Percentiles rank a stretch among this genome's conserved stretches.
phyloP scores from a whole-genome alignment of 192 early-diverging fungal genomes.

The Obelidium mucronatum region DNA sequence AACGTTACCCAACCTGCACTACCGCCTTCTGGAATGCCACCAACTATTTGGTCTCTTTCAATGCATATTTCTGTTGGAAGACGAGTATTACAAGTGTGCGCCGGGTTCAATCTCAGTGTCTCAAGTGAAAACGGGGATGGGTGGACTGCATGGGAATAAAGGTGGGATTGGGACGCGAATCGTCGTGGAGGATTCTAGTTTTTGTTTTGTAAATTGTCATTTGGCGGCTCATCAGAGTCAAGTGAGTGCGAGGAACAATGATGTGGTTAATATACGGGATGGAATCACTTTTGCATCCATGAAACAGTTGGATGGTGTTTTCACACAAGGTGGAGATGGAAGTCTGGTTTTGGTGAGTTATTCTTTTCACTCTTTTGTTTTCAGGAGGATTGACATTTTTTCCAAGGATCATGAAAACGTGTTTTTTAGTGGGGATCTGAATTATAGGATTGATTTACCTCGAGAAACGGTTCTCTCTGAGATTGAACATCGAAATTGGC shows the following conservation, averaged over 20 bases:
- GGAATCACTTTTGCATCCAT: slow-evolving; percentile 56
- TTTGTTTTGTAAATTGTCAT: slow-evolving; percentile 89
- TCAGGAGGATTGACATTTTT: slow-evolving; percentile 60
- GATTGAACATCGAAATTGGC: background rate
- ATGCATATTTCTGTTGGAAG: slow-evolving; percentile 78
- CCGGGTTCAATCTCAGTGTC: slow-evolving; percentile 52
- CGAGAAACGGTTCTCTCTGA: slow-evolving; percentile 71
- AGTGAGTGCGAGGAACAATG: slow-evolving; percentile 73
- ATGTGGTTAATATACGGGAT: slow-evolving; percentile 73
- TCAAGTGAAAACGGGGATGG: slow-evolving; percentile 88
- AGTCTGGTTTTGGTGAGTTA: slow-evolving; percentile 71
- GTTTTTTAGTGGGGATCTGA: slow-evolving; percentile 75
- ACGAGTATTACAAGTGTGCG: slow-evolving; percentile 63
- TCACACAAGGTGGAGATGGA: slow-evolving; percentile 87
- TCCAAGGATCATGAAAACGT: slow-evolving; percentile 56
- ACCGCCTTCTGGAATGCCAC: slow-evolving; percentile 73
- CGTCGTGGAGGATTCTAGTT: slow-evolving; percentile 77
- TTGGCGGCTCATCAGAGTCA: slow-evolving; percentile 86
- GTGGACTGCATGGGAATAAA: slow-evolving; percentile 92
- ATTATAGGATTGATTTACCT: slow-evolving; percentile 86
- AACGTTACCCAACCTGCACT: slow-evolving; percentile 55
- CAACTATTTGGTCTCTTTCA: slow-evolving; percentile 93
- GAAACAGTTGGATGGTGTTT: slow-evolving; percentile 45
- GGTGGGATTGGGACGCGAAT: slow-evolving; percentile 81
- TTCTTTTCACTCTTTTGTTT: slow-evolving; percentile 6